Conservation (phyloP, 2,329 filamentous ascomycete species). For the Trichoderma brevicompactum region DNA sequence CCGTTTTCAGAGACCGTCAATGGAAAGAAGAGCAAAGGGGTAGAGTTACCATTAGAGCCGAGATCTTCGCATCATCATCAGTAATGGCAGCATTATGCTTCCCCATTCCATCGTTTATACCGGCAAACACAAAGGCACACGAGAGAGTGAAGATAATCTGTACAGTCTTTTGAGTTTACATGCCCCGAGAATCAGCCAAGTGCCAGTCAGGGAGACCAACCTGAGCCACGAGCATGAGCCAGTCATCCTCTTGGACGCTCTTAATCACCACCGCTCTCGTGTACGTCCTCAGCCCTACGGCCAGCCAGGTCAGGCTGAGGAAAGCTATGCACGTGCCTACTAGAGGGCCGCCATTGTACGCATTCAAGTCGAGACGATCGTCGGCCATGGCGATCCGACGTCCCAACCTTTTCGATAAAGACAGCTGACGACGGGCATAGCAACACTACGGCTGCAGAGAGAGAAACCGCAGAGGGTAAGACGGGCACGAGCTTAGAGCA, state of each 20-base stretch:
- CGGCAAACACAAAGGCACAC: conserved; percentile 51
- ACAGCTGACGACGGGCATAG: conserved; percentile 25
- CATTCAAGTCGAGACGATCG: conserved; percentile 41
- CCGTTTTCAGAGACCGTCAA: background rate
- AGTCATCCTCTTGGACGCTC: conserved; percentile 56
- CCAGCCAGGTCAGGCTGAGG: conserved; percentile 48
- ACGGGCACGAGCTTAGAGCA: background rate
- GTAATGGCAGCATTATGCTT: conserved; percentile 52
- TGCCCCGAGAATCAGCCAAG: background rate
- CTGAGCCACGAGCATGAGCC: conserved; percentile 57
- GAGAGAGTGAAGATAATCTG: conserved; percentile 53
- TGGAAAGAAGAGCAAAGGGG: background rate
- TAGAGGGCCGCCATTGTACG: conserved; percentile 47
- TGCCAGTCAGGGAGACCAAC: conserved; percentile 38
- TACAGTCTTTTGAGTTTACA: background rate
- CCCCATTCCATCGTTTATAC: conserved; percentile 50
- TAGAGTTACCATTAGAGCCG: conserved; percentile 51
- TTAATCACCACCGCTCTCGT: conserved; percentile 51
- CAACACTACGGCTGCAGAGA: conserved; percentile 9
- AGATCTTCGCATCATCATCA: conserved; percentile 45
- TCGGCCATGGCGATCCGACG: conserved; percentile 39
- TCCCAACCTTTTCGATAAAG: conserved; percentile 17
- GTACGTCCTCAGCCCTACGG: conserved; percentile 50
- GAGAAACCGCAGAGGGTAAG: background rate
- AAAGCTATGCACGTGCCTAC: conserved; percentile 45